Evolutionary conservation across 1,284 basidiomycete genomes (phyloP).

Genomic region (Baeospora myosura): DNA sequence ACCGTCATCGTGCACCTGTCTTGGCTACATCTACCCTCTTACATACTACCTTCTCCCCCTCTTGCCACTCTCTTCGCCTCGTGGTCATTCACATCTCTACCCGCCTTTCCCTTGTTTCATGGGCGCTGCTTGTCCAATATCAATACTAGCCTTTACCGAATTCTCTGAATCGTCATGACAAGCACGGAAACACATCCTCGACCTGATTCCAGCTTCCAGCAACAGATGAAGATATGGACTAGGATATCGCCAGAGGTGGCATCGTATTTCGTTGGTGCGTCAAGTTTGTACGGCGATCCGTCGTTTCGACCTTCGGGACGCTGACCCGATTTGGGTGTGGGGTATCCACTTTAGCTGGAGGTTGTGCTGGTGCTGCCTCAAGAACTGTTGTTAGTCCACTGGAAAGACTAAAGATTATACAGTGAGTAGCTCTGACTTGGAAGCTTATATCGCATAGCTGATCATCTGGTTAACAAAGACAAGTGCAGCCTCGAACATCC

Average conservation of each 20-base stretch:
- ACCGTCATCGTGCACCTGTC: too few relatives aligned
- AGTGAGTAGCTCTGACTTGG: constrained; percentile 45
- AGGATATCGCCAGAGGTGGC: constrained; percentile 55
- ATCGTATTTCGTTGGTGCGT: constrained; percentile 44
- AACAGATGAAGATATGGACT: neutral
- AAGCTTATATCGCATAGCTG: constrained; percentile 3
- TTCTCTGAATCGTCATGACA: too few relatives aligned
- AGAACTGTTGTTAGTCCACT: constrained; percentile 89
- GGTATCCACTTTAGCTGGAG: constrained; percentile 64
- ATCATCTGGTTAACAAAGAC: constrained; percentile 36
- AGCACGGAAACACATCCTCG: too few relatives aligned
- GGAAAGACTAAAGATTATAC: constrained; percentile 91
- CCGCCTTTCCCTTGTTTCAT: too few relatives aligned
- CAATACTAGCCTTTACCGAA: too few relatives aligned
- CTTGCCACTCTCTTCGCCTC: too few relatives aligned
- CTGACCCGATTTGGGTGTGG: constrained; percentile 16
- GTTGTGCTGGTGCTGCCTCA: constrained; percentile 75
- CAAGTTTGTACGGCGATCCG: constrained; percentile 1
- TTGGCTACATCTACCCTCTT: too few relatives aligned
- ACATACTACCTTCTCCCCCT: too few relatives aligned
- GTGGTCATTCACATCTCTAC: too few relatives aligned
- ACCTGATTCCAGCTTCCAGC: too few relatives aligned
- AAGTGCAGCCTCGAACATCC: constrained; percentile 65
- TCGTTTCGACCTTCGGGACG: too few relatives aligned
- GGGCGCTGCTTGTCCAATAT: too few relatives aligned